These are phyloP conservation scores for Exophiala lecanii-corni DNA, from an alignment of 2,329 filamentous ascomycete species.

Conservation along the genomic window DNA sequence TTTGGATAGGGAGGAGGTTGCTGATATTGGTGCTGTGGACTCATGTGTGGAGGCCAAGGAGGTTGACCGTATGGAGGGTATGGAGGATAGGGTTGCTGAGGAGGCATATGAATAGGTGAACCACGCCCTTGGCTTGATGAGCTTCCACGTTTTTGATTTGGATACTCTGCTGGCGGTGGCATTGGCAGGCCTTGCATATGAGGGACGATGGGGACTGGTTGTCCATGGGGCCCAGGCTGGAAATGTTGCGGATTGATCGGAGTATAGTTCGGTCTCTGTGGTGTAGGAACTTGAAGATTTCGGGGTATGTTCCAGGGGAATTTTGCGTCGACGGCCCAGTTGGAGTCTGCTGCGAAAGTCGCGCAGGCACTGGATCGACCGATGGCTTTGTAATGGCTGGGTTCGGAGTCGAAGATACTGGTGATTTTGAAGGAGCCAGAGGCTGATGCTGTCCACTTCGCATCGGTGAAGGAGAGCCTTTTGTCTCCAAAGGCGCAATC, in stretches of 20 bases:
- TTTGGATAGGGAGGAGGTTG: slow-evolving; percentile 18
- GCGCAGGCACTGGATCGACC: slow-evolving; percentile 10
- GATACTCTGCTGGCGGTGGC: slow-evolving; percentile 23
- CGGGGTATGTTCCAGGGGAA: slow-evolving; percentile 20
- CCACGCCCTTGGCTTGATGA: slow-evolving; percentile 22
- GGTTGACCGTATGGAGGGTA: slow-evolving; percentile 24
- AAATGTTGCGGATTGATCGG: slow-evolving; percentile 20
- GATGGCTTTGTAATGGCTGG: slow-evolving; percentile 8
- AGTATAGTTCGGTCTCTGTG: slow-evolving; percentile 22
- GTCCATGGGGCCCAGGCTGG: slow-evolving; percentile 21
- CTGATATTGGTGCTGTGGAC: slow-evolving; percentile 18
- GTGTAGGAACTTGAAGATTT: slow-evolving; percentile 22
- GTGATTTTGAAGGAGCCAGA: slow-evolving; percentile 14
- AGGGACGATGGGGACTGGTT: slow-evolving; percentile 21
- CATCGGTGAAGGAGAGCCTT: slow-evolving; percentile 5
- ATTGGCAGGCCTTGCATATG: slow-evolving; percentile 18
- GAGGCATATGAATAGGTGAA: slow-evolving; percentile 22
- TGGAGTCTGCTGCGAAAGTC: slow-evolving; percentile 11
- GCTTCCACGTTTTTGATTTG: slow-evolving; percentile 13
- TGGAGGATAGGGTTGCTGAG: slow-evolving; percentile 21
- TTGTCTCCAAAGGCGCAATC: slow-evolving; percentile 4
- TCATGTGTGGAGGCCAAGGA: slow-evolving; percentile 23
- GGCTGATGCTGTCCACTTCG: slow-evolving; percentile 8
- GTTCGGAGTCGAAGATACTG: slow-evolving; percentile 12
- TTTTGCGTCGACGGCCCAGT: slow-evolving; percentile 6